phyloP scores from a whole-genome alignment of 805 yeast species.

The Pichia kluyveri region DNA sequence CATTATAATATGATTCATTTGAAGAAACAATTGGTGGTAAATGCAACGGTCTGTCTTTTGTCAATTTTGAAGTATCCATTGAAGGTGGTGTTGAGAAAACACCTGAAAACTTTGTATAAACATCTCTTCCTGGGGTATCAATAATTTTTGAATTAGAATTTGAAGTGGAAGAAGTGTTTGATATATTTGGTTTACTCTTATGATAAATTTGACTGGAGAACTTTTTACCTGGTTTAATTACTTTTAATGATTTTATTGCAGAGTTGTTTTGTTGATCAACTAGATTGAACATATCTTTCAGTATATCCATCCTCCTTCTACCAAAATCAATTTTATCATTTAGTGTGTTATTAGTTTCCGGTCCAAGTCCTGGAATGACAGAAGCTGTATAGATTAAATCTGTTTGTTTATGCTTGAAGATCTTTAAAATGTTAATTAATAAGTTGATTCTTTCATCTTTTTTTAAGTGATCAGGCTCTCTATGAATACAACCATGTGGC shows the following conservation, averaged over 20 bases:
- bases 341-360: conserved; percentile 6
- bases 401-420: conserved; percentile 14
- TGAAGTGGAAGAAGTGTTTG: neutral
- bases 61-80: neutral
- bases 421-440: conserved; percentile 32
- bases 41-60: neutral
- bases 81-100: conserved; percentile 4
- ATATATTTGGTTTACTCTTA: neutral
- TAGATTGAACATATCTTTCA: conserved; percentile 19
- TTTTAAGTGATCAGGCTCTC: conserved; percentile 66
- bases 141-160: neutral
- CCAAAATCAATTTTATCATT: conserved; percentile 14
- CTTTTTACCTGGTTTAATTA: conserved; percentile 25
- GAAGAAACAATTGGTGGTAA: neutral
- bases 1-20: conserved; percentile 2
- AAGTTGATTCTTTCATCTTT: conserved; percentile 47
- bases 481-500: conserved; percentile 52
- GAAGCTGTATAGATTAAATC: conserved; percentile 19
- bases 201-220: conserved; percentile 20
- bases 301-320: conserved; percentile 15
- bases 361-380: conserved; percentile 16
- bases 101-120: neutral
- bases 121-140: neutral
- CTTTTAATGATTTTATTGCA: conserved; percentile 8
- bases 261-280: conserved; percentile 9